Conservation (phyloP, 116 monocot species). For the Phalaenopsis hybrid region DNA sequence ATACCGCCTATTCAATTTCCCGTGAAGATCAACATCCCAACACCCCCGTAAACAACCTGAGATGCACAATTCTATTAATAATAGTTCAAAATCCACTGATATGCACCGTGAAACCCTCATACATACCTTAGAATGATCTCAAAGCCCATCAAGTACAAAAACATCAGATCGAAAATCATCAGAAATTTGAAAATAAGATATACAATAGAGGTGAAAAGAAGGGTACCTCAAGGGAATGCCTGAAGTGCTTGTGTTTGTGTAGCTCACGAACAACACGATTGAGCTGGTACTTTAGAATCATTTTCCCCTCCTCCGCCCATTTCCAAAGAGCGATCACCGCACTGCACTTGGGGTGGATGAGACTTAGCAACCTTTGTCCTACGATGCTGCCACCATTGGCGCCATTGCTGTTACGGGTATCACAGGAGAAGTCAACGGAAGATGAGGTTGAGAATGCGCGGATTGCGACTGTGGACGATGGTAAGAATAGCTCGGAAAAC, state of each 20-base stretch:
- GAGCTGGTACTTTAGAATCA: constrained; percentile 70
- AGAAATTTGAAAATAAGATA: not conserved
- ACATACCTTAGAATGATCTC: no score
- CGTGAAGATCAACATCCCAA: no score
- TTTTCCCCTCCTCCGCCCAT: constrained; percentile 74
- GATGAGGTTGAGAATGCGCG: not conserved
- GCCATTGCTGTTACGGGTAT: not conserved
- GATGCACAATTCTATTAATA: no score
- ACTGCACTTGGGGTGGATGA: constrained; percentile 65
- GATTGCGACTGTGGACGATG: no score
- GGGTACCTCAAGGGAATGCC: constrained; percentile 80
- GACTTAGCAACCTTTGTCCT: constrained; percentile 54
- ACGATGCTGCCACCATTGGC: constrained; percentile 37
- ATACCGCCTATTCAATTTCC: no score
- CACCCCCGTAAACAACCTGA: no score
- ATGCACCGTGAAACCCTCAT: no score
- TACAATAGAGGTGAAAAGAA: not conserved
- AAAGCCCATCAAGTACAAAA: no score
- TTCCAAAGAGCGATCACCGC: constrained; percentile 52
- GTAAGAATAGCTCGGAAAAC: not conserved
- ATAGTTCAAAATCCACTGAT: no score
- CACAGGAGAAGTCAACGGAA: not conserved
- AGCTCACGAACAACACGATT: constrained; percentile 66
- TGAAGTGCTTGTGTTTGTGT: constrained; percentile 60
- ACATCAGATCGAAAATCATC: not conserved